A percentile compares a stretch with the other conserved stretches of the same genome.
These are phyloP conservation scores for Phoma herbarum DNA, from an alignment of 2,329 filamentous ascomycete genomes.

Conservation along the genomic window DNA sequence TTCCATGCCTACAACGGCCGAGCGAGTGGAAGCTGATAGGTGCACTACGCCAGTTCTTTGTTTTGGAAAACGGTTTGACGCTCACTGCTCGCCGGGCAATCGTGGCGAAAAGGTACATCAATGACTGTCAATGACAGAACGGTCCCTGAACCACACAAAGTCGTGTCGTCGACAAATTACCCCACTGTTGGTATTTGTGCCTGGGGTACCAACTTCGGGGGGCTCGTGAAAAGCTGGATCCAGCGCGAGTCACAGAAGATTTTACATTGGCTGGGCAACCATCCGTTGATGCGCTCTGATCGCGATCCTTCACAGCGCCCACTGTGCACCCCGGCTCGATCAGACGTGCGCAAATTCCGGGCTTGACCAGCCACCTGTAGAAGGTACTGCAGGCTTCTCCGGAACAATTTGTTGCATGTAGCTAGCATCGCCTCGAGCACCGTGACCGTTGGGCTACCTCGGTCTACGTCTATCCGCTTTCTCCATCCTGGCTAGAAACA, in stretches of 20 bases:
- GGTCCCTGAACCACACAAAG: conserved; percentile 11
- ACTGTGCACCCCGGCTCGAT: conserved; percentile 8
- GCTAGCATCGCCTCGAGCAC: conserved; percentile 8
- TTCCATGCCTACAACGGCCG: conserved; percentile 16
- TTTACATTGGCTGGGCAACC: conserved; percentile 12
- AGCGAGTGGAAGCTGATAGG: conserved; percentile 7
- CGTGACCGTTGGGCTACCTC: background rate
- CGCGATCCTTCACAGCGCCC: conserved; percentile 15
- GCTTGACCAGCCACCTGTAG: conserved; percentile 10
- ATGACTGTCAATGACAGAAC: conserved; percentile 7
- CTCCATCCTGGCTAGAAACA: background rate
- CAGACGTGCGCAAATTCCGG: background rate
- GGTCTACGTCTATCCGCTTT: conserved; percentile 6
- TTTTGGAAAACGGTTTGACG: conserved; percentile 1
- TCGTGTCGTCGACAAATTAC: conserved; percentile 16
- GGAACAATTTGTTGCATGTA: background rate
- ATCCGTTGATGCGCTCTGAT: conserved; percentile 5
- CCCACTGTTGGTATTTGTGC: conserved; percentile 8
- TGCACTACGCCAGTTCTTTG: background rate
- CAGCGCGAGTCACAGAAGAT: background rate
- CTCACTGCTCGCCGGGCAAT: conserved; percentile 5
- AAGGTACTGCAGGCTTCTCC: conserved; percentile 9
- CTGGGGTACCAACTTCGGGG: conserved; percentile 3
- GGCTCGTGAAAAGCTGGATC: background rate
- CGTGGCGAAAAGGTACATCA: conserved; percentile 7